phyloP scores from a whole-genome alignment of 306 rosid genomes.

The Carpinus viminea region DNA sequence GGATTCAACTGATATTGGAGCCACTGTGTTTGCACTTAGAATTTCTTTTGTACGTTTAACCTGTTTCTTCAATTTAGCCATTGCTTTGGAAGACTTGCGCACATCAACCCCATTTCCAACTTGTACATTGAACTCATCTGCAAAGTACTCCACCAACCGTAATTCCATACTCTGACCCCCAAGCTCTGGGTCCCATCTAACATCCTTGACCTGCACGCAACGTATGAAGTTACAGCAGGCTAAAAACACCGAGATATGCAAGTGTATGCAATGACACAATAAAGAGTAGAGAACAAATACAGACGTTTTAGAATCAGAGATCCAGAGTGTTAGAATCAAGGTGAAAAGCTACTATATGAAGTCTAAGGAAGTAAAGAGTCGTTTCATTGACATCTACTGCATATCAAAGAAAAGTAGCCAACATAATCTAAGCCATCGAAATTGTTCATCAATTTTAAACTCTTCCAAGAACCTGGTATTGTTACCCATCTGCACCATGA shows the following conservation, averaged over 20 bases:
- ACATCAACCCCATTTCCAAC: conserved; percentile 86
- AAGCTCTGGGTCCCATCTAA: conserved; percentile 88
- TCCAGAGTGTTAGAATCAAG: too few species aligned
- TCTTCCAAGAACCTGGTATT: conserved; percentile 5
- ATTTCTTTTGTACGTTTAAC: conserved; percentile 97
- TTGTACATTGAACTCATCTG: conserved; percentile 84
- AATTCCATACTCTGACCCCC: conserved; percentile 93
- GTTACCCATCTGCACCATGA: too few species aligned
- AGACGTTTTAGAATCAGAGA: not conserved
- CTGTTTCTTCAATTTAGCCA: conserved; percentile 98
- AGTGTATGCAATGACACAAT: not conserved
- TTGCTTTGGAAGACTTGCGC: conserved; percentile 82
- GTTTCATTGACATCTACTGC: not conserved
- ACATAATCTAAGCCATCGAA: not conserved
- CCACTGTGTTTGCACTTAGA: conserved; percentile 88
- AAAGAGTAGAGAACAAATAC: not conserved
- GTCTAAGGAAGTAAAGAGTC: not conserved
- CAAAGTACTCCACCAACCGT: conserved; percentile 87
- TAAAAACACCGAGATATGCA: conserved; percentile 17
- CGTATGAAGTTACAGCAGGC: conserved; percentile 7
- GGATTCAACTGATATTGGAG: conserved; percentile 97
- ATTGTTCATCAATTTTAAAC: conserved; percentile 6
- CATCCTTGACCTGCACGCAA: conserved; percentile 84
- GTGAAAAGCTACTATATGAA: not conserved
- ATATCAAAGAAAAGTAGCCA: conserved; percentile 3